These are phyloP conservation scores for Candida freyschussii DNA, from an alignment of 1,139 yeast species.

Conservation along the genomic window DNA sequence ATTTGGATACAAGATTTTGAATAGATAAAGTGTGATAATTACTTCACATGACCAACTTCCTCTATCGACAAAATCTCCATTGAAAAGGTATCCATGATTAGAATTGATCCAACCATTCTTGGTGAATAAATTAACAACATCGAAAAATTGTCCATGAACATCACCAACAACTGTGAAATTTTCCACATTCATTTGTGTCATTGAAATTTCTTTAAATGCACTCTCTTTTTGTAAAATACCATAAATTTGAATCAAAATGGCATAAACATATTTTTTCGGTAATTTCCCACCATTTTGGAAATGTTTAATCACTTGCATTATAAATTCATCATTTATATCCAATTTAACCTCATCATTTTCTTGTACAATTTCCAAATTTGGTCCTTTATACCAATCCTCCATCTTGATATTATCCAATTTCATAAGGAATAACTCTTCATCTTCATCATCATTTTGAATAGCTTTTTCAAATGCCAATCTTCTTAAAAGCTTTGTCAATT, in stretches of 20 bases:
- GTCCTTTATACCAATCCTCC: conserved; percentile 66
- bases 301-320: conserved; percentile 57
- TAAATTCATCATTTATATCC: conserved; percentile 43
- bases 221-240: conserved; percentile 61
- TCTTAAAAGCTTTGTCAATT: conserved; percentile 63
- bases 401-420: conserved; percentile 44
- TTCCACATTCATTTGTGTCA: conserved; percentile 31
- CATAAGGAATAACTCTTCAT: conserved; percentile 37
- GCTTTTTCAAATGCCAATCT: conserved; percentile 83
- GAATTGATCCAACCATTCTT: conserved; percentile 64
- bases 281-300: conserved; percentile 71
- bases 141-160: conserved; percentile 96
- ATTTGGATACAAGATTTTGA: conserved; percentile 75
- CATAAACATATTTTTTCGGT: conserved; percentile 80
- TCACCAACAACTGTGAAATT: conserved; percentile 88
- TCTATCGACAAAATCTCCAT: conserved; percentile 97
- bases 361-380: conserved; percentile 34
- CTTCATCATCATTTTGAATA: conserved; percentile 64
- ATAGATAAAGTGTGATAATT: conserved; percentile 72
- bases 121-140: conserved; percentile 72
- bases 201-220: conserved; percentile 65
- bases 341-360: conserved; percentile 23
- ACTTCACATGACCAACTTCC: conserved; percentile 99
- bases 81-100: conserved; percentile 78
- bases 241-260: conserved; percentile 71